Base-by-base conservation (phyloP, 257 asterid species). In the Anisodus acutangulus region DNA sequence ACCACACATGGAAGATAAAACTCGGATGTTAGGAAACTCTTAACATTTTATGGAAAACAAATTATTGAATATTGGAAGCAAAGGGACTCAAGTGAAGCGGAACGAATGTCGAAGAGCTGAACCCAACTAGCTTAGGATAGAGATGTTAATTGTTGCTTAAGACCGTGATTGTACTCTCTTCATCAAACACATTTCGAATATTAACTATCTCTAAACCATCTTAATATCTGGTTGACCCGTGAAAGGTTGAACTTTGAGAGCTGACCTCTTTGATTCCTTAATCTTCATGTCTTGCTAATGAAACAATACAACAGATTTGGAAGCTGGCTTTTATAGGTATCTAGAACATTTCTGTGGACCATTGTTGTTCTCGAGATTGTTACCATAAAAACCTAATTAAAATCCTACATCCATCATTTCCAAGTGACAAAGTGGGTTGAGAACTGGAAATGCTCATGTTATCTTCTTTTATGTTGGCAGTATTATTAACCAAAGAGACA, bases 391-490 rank as follows among this genome's bases (percentile, higher is more conserved):
- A 66, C 45, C 72, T 66, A 11, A 41, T 66, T 35, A 31, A 31
- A 16, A 12, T 31, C n/a, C 47, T 35, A 66, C n/a, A 43, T 35
- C 72, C n/a, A 7, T 12, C 72, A 26, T 66, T 13, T 35, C 72
- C 72, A 31, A 66, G 15, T 31, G 45, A 66, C 16, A 55, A 66
- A 66, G 72, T 66, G 72, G 45, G 72, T 35, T 62, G 69, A 62
- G 39, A 62, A 22, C 35, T 66, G n/a, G 72, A 66, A 31, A 5
- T 31, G 3, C 47, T 31, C 47, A 66, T 66, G 19, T 66, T 31
- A 26, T 64, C 71, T 64, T 64, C 35, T 66, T 66, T 11, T 3
- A 66, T 31, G 2, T 66, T 37, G n/a, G 72, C 62, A 13, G 62
- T 66, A 66, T 66, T 66, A 66, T 66, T 66, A 31, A 66, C 72